These are phyloP conservation scores for Vinca minor DNA, from an alignment of 257 asterid genomes.

Conservation along the genomic window DNA sequence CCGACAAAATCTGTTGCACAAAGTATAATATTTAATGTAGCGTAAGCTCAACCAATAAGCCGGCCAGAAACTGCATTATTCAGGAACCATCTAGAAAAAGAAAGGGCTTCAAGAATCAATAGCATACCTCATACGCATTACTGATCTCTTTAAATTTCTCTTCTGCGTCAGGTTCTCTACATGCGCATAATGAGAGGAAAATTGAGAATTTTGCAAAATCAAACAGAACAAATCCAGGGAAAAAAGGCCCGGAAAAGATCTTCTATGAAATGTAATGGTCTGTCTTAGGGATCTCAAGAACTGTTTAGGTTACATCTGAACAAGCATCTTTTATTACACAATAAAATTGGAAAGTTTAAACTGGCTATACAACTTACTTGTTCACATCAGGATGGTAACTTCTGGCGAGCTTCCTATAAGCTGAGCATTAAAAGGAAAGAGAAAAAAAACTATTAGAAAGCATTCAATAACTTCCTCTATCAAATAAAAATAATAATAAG, in stretches of 20 bases:
- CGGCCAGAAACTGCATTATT: not conserved
- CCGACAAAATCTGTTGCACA: conserved; percentile 69
- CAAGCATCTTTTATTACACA: not conserved
- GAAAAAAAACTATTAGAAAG: not conserved
- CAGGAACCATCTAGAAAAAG: not conserved
- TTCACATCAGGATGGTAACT: conserved; percentile 94
- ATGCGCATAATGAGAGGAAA: conserved; percentile 3
- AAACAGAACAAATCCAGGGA: not conserved
- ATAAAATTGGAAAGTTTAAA: not conserved
- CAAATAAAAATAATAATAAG: not conserved
- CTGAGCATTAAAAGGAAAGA: conserved; percentile 39
- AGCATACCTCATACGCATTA: conserved; percentile 90
- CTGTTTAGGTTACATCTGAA: not conserved
- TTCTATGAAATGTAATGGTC: not conserved
- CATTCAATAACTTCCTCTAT: not conserved
- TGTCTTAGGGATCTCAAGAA: not conserved
- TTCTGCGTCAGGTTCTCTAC: conserved; percentile 91
- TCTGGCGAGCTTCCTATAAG: conserved; percentile 94
- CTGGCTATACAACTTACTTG: conserved; percentile 45
- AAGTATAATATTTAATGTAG: conserved; percentile 8
- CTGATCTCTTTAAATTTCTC: conserved; percentile 92
- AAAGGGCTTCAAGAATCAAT: conserved; percentile 2
- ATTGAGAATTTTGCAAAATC: conserved; percentile 11
- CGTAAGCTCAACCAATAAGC: conserved; percentile 3
- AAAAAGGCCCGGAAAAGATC: too few species aligned